phyloP scores from a whole-genome alignment of 768 basidiomycete species.

The Psilocybe azurescens region DNA sequence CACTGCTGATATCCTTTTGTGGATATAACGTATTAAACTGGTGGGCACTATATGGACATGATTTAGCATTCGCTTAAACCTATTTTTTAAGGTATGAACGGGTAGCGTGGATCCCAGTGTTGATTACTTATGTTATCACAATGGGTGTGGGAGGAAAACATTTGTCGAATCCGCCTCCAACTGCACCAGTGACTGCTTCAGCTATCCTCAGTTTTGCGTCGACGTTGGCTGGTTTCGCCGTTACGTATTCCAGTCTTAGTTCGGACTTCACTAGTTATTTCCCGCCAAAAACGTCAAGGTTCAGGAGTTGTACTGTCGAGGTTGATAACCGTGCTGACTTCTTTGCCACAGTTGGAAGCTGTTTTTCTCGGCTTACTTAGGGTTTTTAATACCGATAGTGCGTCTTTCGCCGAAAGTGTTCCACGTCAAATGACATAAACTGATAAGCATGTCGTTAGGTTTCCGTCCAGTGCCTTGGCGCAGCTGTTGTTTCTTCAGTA shows the following conservation, averaged over 20 bases:
- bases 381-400: conserved; percentile 66
- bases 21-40: conserved; percentile 56
- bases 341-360: conserved; percentile 56
- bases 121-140: conserved; percentile 75
- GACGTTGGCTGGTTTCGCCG: conserved; percentile 73
- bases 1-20: conserved; percentile 68
- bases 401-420: conserved; percentile 1
- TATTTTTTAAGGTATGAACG: conserved; percentile 61
- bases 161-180: conserved; percentile 52
- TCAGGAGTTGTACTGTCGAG: background rate
- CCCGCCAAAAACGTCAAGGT: conserved; percentile 63
- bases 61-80: background rate
- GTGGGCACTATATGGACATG: conserved; percentile 26
- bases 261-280: conserved; percentile 83
- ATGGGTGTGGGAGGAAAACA: conserved; percentile 79
- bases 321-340: background rate
- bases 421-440: background rate
- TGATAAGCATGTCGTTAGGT: conserved; percentile 36
- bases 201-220: conserved; percentile 69
- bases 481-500: conserved; percentile 65
- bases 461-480: conserved; percentile 54
- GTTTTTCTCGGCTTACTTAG: conserved; percentile 72
- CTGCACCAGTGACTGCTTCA: conserved; percentile 57
- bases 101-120: conserved; percentile 76
- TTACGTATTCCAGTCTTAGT: conserved; percentile 64